phyloP scores from a whole-genome alignment of 2,329 filamentous ascomycete genomes.

The Aspergillus sp. region DNA sequence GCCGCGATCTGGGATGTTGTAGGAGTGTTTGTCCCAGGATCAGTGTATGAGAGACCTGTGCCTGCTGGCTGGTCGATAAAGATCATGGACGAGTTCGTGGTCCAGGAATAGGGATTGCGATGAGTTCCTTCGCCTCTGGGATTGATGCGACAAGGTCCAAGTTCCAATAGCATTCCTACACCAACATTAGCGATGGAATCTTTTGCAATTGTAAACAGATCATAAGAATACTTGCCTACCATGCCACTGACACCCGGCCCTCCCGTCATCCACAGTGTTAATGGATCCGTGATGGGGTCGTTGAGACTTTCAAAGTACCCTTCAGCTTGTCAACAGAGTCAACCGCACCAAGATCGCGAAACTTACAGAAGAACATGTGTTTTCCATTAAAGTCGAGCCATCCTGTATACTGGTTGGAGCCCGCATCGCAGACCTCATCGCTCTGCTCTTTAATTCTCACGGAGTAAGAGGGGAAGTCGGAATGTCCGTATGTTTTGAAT shows the following conservation, averaged over 20 bases:
- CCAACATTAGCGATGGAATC: not conserved
- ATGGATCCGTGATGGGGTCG: constrained; percentile 13
- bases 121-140: constrained; percentile 16
- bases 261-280: constrained; percentile 19
- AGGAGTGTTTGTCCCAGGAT: constrained; percentile 12
- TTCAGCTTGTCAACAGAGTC: not conserved
- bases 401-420: constrained; percentile 22
- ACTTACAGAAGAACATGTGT: constrained; percentile 13
- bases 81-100: constrained; percentile 18
- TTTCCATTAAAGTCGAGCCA: constrained; percentile 19
- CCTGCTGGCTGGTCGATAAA: constrained; percentile 23
- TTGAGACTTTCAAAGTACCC: constrained; percentile 20
- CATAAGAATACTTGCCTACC: constrained; percentile 4
- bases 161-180: constrained; percentile 8
- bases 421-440: constrained; percentile 19
- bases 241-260: constrained; percentile 16
- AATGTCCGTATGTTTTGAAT: constrained; percentile 5
- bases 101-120: constrained; percentile 17
- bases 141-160: constrained; percentile 13
- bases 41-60: constrained; percentile 22
- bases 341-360: not conserved
- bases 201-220: not conserved
- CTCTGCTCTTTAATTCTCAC: constrained; percentile 21
- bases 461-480: constrained; percentile 13
- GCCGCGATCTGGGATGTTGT: constrained; percentile 40